phyloP scores from a whole-genome alignment of 148 eudicot species.

The Mesembryanthemum crystallinum region DNA sequence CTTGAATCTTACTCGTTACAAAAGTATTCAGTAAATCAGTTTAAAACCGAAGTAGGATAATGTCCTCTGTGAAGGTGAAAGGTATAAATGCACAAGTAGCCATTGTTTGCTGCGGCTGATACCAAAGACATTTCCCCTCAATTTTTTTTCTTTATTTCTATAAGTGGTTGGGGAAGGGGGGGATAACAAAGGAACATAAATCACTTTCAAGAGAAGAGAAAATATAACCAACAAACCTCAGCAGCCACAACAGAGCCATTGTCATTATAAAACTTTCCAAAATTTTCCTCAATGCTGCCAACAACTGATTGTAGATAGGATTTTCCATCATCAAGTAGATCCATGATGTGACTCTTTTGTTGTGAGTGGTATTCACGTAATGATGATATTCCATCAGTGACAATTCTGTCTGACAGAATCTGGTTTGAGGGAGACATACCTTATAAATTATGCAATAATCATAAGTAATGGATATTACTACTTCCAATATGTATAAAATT shows the following conservation, averaged over 20 bases:
- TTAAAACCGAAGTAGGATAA: too few species aligned
- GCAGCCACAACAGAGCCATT: constrained; percentile 27
- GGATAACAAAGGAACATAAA: too few species aligned
- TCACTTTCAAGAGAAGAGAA: constrained; percentile 6
- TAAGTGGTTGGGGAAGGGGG: too few species aligned
- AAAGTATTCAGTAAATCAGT: too few species aligned
- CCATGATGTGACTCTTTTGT: constrained; percentile 43
- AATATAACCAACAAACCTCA: constrained; percentile 40
- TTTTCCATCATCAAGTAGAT: constrained; percentile 58
- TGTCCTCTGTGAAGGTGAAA: too few species aligned
- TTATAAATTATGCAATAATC: constrained; percentile 23
- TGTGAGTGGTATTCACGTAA: constrained; percentile 58
- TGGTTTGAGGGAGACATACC: constrained; percentile 35
- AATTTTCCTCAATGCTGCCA: constrained; percentile 45
- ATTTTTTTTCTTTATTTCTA: too few species aligned
- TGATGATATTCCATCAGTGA: constrained; percentile 49
- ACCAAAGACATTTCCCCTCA: too few species aligned
- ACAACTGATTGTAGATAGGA: constrained; percentile 49
- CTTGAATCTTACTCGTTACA: too few species aligned
- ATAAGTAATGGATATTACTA: neutral
- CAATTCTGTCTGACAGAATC: constrained; percentile 44
- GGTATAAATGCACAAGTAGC: too few species aligned
- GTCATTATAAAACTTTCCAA: constrained; percentile 42
- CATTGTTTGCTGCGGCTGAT: too few species aligned
- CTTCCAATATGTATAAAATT: constrained; percentile 8